Evolutionary conservation across 202 grass and related monocot genomes (phyloP).

Genomic region (Eragrostis tef): DNA sequence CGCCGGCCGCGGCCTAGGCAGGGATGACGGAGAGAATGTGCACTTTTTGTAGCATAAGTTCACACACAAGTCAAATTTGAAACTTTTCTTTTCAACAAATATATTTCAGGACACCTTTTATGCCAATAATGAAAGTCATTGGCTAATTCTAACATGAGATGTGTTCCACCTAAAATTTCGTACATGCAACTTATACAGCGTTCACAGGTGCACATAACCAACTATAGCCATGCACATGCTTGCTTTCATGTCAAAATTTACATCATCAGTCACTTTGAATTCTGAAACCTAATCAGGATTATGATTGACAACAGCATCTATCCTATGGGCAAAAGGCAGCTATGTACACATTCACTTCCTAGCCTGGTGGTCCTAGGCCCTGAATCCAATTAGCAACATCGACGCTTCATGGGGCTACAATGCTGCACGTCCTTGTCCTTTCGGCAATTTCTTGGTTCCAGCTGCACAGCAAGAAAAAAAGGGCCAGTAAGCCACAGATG

Average conservation of each 20-base stretch:
- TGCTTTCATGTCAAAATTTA: slow-evolving; percentile 28
- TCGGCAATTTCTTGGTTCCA: slow-evolving; percentile 66
- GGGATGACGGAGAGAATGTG: too few relatives aligned
- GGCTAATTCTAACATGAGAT: background rate
- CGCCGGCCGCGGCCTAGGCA: too few relatives aligned
- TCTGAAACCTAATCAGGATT: slow-evolving; percentile 17
- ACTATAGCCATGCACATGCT: background rate
- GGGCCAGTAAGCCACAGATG: background rate
- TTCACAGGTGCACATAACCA: background rate
- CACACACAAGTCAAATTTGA: too few relatives aligned
- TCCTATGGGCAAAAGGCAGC: background rate
- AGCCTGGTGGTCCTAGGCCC: background rate
- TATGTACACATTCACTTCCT: slow-evolving; percentile 32
- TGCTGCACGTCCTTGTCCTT: slow-evolving; percentile 58
- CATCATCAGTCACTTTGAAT: background rate
- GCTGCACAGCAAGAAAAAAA: slow-evolving; percentile 40
- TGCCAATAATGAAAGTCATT: background rate
- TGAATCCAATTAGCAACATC: background rate
- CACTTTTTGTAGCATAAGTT: too few relatives aligned
- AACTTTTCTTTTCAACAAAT: too few relatives aligned
- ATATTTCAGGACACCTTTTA: too few relatives aligned
- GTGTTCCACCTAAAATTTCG: background rate
- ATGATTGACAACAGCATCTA: background rate
- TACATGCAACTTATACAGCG: too few relatives aligned
- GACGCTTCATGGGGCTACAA: slow-evolving; percentile 23